Conservation (phyloP, 805 yeast species). For the Saccharomycopsis fermentans region DNA sequence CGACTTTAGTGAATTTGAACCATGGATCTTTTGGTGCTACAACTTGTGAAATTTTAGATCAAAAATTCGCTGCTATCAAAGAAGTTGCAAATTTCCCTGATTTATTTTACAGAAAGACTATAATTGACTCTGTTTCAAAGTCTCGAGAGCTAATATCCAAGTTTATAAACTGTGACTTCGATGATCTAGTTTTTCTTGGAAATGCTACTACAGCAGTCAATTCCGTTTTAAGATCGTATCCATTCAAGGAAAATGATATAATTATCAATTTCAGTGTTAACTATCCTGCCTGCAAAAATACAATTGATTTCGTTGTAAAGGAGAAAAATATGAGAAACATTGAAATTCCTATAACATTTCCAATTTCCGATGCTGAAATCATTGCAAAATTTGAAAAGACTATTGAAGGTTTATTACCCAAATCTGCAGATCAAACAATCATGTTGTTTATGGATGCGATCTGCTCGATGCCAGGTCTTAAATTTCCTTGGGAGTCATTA, state of each 20-base stretch:
- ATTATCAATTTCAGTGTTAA: constrained; percentile 40
- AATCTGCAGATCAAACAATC: constrained; percentile 24
- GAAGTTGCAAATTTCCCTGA: constrained; percentile 38
- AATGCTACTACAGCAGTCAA: constrained; percentile 58
- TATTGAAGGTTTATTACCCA: constrained; percentile 13
- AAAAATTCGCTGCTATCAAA: constrained; percentile 25
- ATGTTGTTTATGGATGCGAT: constrained; percentile 48
- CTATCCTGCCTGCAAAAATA: constrained; percentile 46
- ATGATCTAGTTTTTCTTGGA: constrained; percentile 40
- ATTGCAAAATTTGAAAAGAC: constrained; percentile 25
- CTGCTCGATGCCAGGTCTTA: constrained; percentile 53
- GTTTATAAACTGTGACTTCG: constrained; percentile 37
- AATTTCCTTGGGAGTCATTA: constrained; percentile 45
- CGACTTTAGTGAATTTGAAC: constrained; percentile 38
- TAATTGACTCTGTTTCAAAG: constrained; percentile 24
- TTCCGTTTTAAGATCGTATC: constrained; percentile 43
- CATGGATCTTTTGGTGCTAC: constrained; percentile 57
- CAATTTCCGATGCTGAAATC: constrained; percentile 34
- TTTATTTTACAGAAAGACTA: constrained; percentile 27
- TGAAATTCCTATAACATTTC: constrained; percentile 32
- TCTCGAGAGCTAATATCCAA: constrained; percentile 32
- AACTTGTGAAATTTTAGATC: constrained; percentile 38
- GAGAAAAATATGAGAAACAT: constrained; percentile 22
- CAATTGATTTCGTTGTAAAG: constrained; percentile 33
- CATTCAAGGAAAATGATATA: constrained; percentile 41